Percentiles rank a stretch among this genome's conserved stretches.
Evolutionary conservation across 176 grass and related monocot genomes (phyloP).

Genomic region (Rhynchospora tenuis): DNA sequence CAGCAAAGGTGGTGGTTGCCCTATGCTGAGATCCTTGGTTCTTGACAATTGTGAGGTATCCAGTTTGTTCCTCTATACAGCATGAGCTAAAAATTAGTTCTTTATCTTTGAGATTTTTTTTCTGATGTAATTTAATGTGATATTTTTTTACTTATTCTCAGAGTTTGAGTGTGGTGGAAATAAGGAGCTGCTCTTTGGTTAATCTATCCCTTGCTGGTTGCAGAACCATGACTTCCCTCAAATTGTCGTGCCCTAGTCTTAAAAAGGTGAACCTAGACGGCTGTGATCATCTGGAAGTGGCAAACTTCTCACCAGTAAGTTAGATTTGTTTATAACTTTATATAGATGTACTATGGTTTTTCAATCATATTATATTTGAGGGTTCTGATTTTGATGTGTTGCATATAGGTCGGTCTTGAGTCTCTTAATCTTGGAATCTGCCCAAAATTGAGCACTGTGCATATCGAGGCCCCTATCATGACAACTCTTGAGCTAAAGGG

Average conservation of each 20-base stretch:
- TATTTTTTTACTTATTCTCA: slow-evolving; percentile 29
- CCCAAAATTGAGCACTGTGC: slow-evolving; percentile 64
- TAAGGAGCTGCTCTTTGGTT: slow-evolving; percentile 68
- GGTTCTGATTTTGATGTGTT: neutral
- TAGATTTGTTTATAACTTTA: neutral
- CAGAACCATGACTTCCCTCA: slow-evolving; percentile 65
- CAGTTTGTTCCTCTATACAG: neutral
- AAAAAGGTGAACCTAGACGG: slow-evolving; percentile 85
- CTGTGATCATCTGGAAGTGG: slow-evolving; percentile 81
- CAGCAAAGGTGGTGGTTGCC: slow-evolving; percentile 87
- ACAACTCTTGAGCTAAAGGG: slow-evolving; percentile 78
- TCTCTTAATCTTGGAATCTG: slow-evolving; percentile 94
- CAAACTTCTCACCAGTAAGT: slow-evolving; percentile 85
- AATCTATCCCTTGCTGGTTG: slow-evolving; percentile 87
- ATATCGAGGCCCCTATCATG: slow-evolving; percentile 79
- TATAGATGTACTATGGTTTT: neutral
- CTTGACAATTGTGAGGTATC: slow-evolving; percentile 98
- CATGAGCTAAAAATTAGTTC: neutral
- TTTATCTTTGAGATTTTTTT: neutral
- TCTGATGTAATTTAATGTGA: slow-evolving; percentile 20
- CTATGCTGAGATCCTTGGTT: slow-evolving; percentile 75
- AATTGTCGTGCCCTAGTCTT: slow-evolving; percentile 71
- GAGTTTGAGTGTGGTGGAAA: slow-evolving; percentile 71
- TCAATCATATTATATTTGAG: neutral
- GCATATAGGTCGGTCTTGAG: slow-evolving; percentile 84